Evolutionary conservation across 2,329 filamentous ascomycete genomes (phyloP).

Genomic region (Didymella pinodella): DNA sequence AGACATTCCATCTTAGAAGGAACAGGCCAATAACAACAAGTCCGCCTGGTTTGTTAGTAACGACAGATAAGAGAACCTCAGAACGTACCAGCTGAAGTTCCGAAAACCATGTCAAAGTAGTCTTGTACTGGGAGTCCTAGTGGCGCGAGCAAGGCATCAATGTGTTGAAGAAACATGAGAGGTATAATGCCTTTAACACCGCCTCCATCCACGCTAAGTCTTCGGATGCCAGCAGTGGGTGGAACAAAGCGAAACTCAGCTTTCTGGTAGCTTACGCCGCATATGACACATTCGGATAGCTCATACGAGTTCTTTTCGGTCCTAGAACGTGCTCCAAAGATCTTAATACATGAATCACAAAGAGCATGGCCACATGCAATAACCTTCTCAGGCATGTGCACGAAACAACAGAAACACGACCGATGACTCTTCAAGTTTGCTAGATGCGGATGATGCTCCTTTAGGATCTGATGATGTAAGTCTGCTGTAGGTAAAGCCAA

Average conservation of each 20-base stretch:
- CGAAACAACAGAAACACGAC: constrained; percentile 26
- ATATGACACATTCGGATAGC: no score
- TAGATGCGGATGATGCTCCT: constrained; percentile 16
- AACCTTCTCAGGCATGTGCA: constrained; percentile 28
- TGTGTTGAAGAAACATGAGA: constrained; percentile 24
- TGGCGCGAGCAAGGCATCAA: constrained; percentile 12
- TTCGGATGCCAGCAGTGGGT: constrained; percentile 25
- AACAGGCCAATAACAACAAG: background rate
- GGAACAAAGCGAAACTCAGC: constrained; percentile 25
- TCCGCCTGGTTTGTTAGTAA: background rate
- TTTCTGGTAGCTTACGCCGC: no score
- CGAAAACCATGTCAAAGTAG: background rate
- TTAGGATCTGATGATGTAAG: background rate
- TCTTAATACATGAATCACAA: constrained; percentile 21
- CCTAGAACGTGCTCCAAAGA: constrained; percentile 10
- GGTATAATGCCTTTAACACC: constrained; percentile 26
- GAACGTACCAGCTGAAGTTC: background rate
- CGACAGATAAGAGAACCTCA: no score
- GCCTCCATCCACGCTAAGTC: constrained; percentile 24
- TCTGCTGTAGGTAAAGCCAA: no score
- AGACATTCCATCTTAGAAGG: background rate
- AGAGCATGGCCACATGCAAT: constrained; percentile 23
- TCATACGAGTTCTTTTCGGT: background rate
- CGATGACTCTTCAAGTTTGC: constrained; percentile 20
- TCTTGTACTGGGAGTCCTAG: constrained; percentile 10